Base-by-base conservation (phyloP, 352 stramenopile species). In the Phytophthora multivora region DNA sequence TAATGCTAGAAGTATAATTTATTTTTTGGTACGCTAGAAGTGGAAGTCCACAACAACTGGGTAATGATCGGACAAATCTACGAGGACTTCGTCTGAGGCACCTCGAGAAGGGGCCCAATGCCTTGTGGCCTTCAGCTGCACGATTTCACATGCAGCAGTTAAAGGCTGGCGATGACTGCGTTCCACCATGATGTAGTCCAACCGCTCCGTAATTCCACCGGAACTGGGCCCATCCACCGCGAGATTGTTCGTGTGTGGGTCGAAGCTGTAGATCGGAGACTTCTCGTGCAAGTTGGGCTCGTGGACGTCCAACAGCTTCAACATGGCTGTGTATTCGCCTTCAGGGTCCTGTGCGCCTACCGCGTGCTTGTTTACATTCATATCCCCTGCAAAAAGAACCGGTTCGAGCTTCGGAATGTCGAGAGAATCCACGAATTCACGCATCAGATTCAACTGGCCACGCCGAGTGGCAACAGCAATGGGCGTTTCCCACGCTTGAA, bases 31-130 rank as follows among this genome's bases (percentile, higher is more conserved):
- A 23, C 33, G 23, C 21, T 63, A 84, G 70, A 85, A 89, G 43
- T 74, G 55, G 10, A 91, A 72, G 45, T 91, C 73, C 12, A 52
- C 71, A 2, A 89, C 18, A 28, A 91, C 78, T 5, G 82, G 82
- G 51, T 88, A 91, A 42, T 91, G 82, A 39, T 91, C 82, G 16
- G 82, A 91, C 13, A 91, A 57, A 26, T 91, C 81, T 15, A 82
- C 51, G 11, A 87, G 69, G 21, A 75, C 53, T 53, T 80, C 66
- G 6, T 73, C 64, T 5, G 51, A 28, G 8, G 25, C 25, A 4
- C 63, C 48, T 18, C 45, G 42, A 5, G 69, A 28, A 19, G 68
- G 50, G 4, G 57, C 47, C 79, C 77, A 86, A 40, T 77, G 42
- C 5, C 53, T 72, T 5, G 77, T 82, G 9, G 75, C 79, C 43